Conservation (phyloP, 2,329 filamentous ascomycete species). For the Epichloe elymi region DNA sequence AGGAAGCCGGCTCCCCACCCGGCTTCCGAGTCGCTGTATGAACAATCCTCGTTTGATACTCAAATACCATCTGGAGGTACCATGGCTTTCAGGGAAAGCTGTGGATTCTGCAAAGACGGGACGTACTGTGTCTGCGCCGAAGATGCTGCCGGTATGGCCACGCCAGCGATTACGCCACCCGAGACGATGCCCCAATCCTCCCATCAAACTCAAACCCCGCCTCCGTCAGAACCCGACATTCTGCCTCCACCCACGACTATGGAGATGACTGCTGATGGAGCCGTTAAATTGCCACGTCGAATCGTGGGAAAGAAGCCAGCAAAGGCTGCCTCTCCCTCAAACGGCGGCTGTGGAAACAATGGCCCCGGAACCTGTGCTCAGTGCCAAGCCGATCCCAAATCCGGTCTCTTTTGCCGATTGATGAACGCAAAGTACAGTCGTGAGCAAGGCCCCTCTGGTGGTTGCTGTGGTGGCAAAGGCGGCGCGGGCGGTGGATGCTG, state of each 20-base stretch:
- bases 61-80: constrained; percentile 22
- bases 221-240: constrained; percentile 48
- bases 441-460: constrained; percentile 18
- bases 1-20: constrained; percentile 19
- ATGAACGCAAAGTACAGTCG: constrained; percentile 53
- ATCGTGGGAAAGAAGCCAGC: constrained; percentile 15
- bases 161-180: constrained; percentile 25
- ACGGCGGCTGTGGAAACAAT: constrained; percentile 44
- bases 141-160: constrained; percentile 26
- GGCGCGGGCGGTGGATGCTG: constrained; percentile 51
- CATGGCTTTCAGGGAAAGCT: constrained; percentile 49
- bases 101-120: constrained; percentile 72
- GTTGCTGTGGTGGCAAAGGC: constrained; percentile 51
- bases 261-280: constrained; percentile 46
- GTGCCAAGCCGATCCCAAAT: constrained; percentile 64
- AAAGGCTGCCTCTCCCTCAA: constrained; percentile 11
- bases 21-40: constrained; percentile 2
- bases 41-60: neutral
- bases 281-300: constrained; percentile 43
- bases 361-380: constrained; percentile 70
- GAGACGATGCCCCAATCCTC: constrained; percentile 28
- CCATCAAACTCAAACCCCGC: constrained; percentile 42
- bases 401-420: constrained; percentile 71
- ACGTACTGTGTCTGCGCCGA: constrained; percentile 76
- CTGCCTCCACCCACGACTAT: constrained; percentile 37